Conservation (phyloP, 1,139 yeast genomes). For the Yamadazyma atlantica region DNA sequence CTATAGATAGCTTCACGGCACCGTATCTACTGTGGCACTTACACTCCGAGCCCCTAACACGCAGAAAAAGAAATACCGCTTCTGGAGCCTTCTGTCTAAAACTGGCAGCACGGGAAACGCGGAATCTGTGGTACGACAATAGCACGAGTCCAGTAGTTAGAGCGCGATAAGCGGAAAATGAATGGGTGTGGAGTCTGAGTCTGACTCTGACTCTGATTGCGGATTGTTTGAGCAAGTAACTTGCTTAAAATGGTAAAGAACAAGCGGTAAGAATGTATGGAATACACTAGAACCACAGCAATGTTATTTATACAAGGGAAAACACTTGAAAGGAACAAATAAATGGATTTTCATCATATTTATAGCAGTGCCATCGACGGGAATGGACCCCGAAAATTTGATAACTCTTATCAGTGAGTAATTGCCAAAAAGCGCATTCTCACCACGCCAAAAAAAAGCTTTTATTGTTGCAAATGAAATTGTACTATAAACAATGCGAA, state of each 20-base stretch:
- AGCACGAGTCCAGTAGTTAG: not conserved
- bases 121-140: not conserved
- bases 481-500: not conserved
- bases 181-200: not conserved
- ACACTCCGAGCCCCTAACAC: not conserved
- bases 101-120: not conserved
- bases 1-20: conserved; percentile 1
- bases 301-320: too few species aligned
- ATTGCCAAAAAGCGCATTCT: conserved; percentile 2
- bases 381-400: too few species aligned
- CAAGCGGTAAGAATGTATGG: too few species aligned
- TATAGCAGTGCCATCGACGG: too few species aligned
- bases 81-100: not conserved
- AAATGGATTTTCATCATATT: too few species aligned
- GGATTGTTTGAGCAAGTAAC: too few species aligned
- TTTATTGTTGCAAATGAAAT: conserved; percentile 2
- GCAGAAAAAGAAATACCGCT: not conserved
- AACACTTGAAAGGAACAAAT: too few species aligned
- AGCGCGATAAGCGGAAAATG: not conserved
- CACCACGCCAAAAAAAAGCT: not conserved
- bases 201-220: not conserved
- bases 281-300: too few species aligned
- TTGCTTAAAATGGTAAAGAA: too few species aligned
- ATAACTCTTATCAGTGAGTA: too few species aligned
- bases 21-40: conserved; percentile 1